Evolutionary conservation across 305 asterid species (phyloP), one percentile per base, ranked within the genome.

Genomic region (Solanum hybrid): DNA sequence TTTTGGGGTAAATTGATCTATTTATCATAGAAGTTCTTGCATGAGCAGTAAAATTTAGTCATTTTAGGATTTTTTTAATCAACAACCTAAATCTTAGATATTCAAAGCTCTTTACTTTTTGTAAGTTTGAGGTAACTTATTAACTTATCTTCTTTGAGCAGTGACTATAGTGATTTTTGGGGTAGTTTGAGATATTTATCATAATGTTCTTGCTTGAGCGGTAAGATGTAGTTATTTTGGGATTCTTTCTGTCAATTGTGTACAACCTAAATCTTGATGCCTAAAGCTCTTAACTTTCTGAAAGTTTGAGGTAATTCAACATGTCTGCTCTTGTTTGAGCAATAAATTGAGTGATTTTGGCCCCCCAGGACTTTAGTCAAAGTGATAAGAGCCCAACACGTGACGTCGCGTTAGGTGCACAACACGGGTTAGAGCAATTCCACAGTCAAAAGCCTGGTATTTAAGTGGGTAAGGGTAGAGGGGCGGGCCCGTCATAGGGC

Each of bases 91-190:
- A 76, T 32, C 40, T 76, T 31, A 76, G 31, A 78, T 35, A 7
- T 16, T 51, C 38, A 88, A 88, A 77, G 66, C 22, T 78, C 79
- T 69, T 56, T n/a, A 14, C 89, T 88, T 32, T 88, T 90, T n/a
- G 88, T 64, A 34, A 88, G 56, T 46, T 89, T 90, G 80, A 91
- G 89, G 91, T 89, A 84, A 66, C 7, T 60, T 75, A 16, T 76
- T 17, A 17, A 17, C 9, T 75, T 75, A 66, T 29, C 34, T 13
- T 26, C 79, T 34, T 77, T 77, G 27, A 9, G 27, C 27, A 4
- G 37, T 81, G 6, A 81, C 11, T 81, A 11, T 26, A 40, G 36
- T 40, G 80, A 31, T 20, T 29, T 46, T 31, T 27, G 8, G 85
- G 13, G 13, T 79, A 38, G 5, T n/a, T 79, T 37, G 64, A 79